A percentile compares a stretch with the other conserved stretches of the same genome.
Evolutionary conservation across 192 early-diverging fungal species (phyloP).

Genomic region (Backusella sp.): DNA sequence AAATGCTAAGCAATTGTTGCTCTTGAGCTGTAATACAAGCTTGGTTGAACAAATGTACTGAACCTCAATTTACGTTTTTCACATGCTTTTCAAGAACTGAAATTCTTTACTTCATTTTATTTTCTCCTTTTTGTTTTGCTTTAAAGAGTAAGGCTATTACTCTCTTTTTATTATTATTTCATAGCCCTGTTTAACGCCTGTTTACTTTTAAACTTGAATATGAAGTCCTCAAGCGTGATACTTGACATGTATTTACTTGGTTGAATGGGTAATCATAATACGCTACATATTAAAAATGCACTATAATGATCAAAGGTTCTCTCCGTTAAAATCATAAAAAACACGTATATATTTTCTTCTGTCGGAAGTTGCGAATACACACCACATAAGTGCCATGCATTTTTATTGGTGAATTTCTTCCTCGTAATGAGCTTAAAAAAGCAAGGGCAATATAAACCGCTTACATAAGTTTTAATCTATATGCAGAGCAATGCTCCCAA

Average conservation of each 20-base stretch:
- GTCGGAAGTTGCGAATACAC: neutral
- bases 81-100: neutral
- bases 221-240: neutral
- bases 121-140: neutral
- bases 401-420: neutral
- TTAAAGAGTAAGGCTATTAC: neutral
- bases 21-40: neutral
- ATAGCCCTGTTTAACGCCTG: neutral
- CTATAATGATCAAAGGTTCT: neutral
- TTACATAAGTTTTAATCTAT: no score
- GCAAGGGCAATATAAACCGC: no score
- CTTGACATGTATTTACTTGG: neutral
- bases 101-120: no score
- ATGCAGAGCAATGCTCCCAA: no score
- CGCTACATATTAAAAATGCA: neutral
- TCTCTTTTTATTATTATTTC: neutral
- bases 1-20: neutral
- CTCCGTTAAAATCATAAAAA: neutral
- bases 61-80: neutral
- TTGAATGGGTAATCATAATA: neutral
- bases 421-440: no score
- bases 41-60: neutral
- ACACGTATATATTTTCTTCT: neutral
- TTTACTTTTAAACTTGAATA: neutral
- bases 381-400: neutral